phyloP scores from a whole-genome alignment of 805 yeast genomes.

The Blastobotrys muscicola region DNA sequence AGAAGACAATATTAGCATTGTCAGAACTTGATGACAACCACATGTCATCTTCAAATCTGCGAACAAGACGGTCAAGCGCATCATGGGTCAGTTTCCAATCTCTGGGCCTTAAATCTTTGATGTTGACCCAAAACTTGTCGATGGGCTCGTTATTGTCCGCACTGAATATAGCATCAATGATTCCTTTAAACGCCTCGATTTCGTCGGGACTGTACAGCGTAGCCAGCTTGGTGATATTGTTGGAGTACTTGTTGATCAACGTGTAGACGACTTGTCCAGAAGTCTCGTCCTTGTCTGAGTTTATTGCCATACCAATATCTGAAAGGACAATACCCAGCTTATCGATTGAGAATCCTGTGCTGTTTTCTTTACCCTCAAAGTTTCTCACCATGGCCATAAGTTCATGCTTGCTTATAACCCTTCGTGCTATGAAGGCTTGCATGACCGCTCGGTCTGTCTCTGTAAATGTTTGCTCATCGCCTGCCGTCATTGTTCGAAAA shows the following conservation, averaged over 20 bases:
- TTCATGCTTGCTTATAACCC: slow-evolving; percentile 6
- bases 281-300: slow-evolving; percentile 30
- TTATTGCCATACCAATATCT: slow-evolving; percentile 30
- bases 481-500: too few relatives aligned
- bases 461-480: too few relatives aligned
- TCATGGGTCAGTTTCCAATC: too few relatives aligned
- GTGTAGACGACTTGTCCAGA: slow-evolving; percentile 28
- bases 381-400: slow-evolving; percentile 1
- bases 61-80: too few relatives aligned
- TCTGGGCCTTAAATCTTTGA: background rate
- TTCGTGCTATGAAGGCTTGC: slow-evolving; percentile 5
- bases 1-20: slow-evolving; percentile 7
- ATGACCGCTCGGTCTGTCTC: slow-evolving; percentile 7
- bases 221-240: slow-evolving; percentile 31
- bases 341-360: slow-evolving; percentile 16
- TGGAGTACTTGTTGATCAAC: slow-evolving; percentile 34
- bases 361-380: slow-evolving; percentile 10
- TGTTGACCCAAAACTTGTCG: slow-evolving; percentile 19
- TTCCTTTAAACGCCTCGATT: slow-evolving; percentile 38
- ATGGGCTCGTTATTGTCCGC: slow-evolving; percentile 12
- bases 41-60: too few relatives aligned
- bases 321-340: slow-evolving; percentile 29
- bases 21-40: too few relatives aligned
- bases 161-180: slow-evolving; percentile 34
- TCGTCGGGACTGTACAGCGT: slow-evolving; percentile 31